phyloP scores from a whole-genome alignment of 2,329 filamentous ascomycete species.

The Botrytis tulipae region DNA sequence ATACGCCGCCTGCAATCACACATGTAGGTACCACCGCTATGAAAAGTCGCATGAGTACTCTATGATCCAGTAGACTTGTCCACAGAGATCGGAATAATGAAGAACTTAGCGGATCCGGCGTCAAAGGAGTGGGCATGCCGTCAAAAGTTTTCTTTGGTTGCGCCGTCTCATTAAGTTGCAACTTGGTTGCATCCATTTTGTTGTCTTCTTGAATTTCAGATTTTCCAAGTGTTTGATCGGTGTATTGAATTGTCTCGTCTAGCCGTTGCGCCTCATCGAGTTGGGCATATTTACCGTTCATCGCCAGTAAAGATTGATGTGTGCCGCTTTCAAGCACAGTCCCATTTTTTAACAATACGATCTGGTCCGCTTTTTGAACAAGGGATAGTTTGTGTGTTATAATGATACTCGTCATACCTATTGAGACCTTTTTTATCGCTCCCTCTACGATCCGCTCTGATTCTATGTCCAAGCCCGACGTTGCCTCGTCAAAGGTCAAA shows the following conservation, averaged over 20 bases:
- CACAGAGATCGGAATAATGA: not conserved
- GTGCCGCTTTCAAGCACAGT: slow-evolving; percentile 84
- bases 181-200: not conserved
- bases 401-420: slow-evolving; percentile 85
- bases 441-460: slow-evolving; percentile 90
- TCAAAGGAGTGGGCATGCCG: not conserved
- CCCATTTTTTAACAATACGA: slow-evolving; percentile 82
- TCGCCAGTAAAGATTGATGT: slow-evolving; percentile 72
- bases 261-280: slow-evolving; percentile 63
- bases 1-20: slow-evolving; percentile 53
- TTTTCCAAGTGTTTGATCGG: not conserved
- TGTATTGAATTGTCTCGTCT: slow-evolving; percentile 34
- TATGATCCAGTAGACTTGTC: not conserved
- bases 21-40: slow-evolving; percentile 47
- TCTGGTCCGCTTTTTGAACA: slow-evolving; percentile 88
- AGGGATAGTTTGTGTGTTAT: slow-evolving; percentile 92
- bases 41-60: slow-evolving; percentile 44
- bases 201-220: not conserved
- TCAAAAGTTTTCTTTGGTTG: not conserved
- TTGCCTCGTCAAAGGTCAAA: slow-evolving; percentile 88
- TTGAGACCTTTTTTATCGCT: slow-evolving; percentile 77
- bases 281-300: slow-evolving; percentile 65
- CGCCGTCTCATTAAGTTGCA: slow-evolving; percentile 30
- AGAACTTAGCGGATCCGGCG: not conserved
- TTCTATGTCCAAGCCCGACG: slow-evolving; percentile 85